A percentile compares a stretch with the other conserved stretches of the same genome.
Conservation (phyloP, 202 grass and related monocot genomes). For the Elaeis oleifera region DNA sequence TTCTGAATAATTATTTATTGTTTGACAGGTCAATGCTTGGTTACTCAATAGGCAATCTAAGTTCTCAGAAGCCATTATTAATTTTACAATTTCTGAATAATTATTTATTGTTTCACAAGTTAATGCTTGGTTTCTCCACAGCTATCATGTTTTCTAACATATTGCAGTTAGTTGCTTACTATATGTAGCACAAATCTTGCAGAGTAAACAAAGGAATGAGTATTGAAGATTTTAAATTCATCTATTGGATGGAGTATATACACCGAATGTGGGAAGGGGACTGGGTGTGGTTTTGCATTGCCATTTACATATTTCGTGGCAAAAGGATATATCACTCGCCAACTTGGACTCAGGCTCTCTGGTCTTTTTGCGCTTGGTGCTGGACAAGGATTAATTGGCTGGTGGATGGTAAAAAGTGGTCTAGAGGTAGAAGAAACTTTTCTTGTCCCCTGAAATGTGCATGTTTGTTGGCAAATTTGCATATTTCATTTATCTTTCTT, state of each 20-base stretch:
- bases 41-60: too few relatives aligned
- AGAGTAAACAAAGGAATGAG: slow-evolving; percentile 87
- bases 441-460: background rate
- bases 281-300: slow-evolving; percentile 64
- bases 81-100: too few relatives aligned
- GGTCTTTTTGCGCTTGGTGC: slow-evolving; percentile 79
- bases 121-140: too few relatives aligned
- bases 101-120: too few relatives aligned
- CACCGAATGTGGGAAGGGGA: slow-evolving; percentile 91
- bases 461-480: background rate
- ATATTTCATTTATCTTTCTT: background rate
- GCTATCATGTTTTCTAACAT: too few relatives aligned
- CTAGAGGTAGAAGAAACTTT: slow-evolving; percentile 51
- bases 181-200: slow-evolving; percentile 13
- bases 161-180: too few relatives aligned
- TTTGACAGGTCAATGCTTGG: too few relatives aligned
- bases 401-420: slow-evolving; percentile 99
- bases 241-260: slow-evolving; percentile 98
- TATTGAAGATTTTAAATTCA: slow-evolving; percentile 97
- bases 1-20: too few relatives aligned
- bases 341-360: slow-evolving; percentile 72
- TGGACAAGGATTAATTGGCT: slow-evolving; percentile 78
- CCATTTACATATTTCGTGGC: slow-evolving; percentile 83
- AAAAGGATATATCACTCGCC: slow-evolving; percentile 87
- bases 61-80: too few relatives aligned